Evolutionary conservation across 148 eudicot species (phyloP).

Genomic region (Amaranthus hypochondriacus): DNA sequence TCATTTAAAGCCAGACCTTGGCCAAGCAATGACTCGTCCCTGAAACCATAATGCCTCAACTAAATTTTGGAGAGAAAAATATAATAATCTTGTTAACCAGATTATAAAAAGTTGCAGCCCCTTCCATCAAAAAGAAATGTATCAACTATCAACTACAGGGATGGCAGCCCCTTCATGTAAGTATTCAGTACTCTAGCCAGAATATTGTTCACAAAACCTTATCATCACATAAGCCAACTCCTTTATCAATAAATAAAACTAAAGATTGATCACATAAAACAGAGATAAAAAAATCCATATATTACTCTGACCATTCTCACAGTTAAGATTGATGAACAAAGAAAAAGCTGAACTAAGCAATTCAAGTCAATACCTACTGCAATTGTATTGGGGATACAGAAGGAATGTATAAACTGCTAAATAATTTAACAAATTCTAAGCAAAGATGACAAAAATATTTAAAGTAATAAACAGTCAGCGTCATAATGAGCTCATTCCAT

Average conservation of each 20-base stretch:
- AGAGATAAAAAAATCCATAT: not conserved
- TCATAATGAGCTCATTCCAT: too few relatives aligned
- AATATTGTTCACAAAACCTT: not conserved
- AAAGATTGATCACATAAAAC: not conserved
- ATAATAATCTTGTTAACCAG: not conserved
- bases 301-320: not conserved
- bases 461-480: not conserved
- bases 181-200: not conserved
- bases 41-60: slow-evolving; percentile 23
- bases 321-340: not conserved
- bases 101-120: not conserved
- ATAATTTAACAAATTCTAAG: not conserved
- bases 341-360: not conserved
- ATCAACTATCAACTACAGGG: not conserved
- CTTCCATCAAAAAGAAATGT: not conserved
- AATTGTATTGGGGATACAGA: too few relatives aligned
- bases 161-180: too few relatives aligned
- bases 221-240: not conserved
- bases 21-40: slow-evolving; percentile 89
- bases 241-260: not conserved
- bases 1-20: slow-evolving; percentile 94
- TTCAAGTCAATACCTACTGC: too few relatives aligned
- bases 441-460: not conserved
- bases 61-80: not conserved
- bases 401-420: too few relatives aligned